Evolutionary conservation across 768 basidiomycete species (phyloP).

Genomic region (Mycena leptocephala): DNA sequence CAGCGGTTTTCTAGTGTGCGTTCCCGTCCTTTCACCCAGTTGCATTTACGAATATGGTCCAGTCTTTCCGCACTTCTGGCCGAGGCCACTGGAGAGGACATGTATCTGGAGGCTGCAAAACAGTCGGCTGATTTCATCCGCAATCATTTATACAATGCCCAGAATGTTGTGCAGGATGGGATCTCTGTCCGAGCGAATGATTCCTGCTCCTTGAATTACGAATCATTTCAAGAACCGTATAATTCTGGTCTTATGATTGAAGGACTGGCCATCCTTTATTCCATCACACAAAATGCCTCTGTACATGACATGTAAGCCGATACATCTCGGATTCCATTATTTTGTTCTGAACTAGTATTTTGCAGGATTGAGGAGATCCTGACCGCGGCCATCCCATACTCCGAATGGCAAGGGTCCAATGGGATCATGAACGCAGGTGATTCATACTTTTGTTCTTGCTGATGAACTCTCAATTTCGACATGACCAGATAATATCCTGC

Average conservation of each 20-base stretch:
- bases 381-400: background rate
- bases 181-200: background rate
- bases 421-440: background rate
- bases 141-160: background rate
- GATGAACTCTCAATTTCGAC: background rate
- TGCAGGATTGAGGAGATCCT: background rate
- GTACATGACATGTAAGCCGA: constrained; percentile 20
- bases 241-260: constrained; percentile 30
- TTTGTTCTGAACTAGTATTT: background rate
- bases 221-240: background rate
- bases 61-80: constrained; percentile 19
- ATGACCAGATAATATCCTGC: background rate
- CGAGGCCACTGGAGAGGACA: background rate
- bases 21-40: background rate
- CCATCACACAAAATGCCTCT: constrained; percentile 14
- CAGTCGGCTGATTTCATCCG: background rate
- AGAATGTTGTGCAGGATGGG: background rate
- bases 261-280: constrained; percentile 29
- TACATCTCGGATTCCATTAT: background rate
- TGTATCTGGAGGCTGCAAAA: constrained; percentile 22
- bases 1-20: background rate
- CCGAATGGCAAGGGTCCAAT: constrained; percentile 3
- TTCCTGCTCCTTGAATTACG: background rate
- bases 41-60: background rate
- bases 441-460: background rate